Evolutionary conservation across 768 basidiomycete species (phyloP).

Genomic region (Psilocybe tampanensis): DNA sequence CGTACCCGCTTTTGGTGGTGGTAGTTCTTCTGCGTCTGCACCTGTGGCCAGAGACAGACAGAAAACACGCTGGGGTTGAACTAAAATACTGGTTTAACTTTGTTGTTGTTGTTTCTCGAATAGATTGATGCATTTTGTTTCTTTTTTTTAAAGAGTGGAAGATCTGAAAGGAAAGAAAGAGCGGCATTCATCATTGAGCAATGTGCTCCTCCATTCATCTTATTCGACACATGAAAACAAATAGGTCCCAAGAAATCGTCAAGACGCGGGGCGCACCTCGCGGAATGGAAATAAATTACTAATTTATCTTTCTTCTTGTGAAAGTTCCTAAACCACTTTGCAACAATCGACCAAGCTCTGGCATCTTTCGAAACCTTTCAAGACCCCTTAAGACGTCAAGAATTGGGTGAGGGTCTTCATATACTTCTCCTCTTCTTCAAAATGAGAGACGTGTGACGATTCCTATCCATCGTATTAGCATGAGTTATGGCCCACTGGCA

Average conservation of each 20-base stretch:
- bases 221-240: too few relatives aligned
- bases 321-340: too few relatives aligned
- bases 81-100: not conserved
- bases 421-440: conserved; percentile 41
- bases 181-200: not conserved
- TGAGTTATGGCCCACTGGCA: too few relatives aligned
- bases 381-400: not conserved
- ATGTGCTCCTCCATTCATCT: not conserved
- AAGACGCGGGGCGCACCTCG: too few relatives aligned
- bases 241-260: too few relatives aligned
- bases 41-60: conserved; percentile 11
- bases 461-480: conserved; percentile 13
- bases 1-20: not conserved
- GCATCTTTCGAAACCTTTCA: not conserved
- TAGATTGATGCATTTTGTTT: not conserved
- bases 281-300: not conserved
- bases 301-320: too few relatives aligned
- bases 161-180: not conserved
- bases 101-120: not conserved
- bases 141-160: too few relatives aligned
- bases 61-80: conserved; percentile 24
- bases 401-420: conserved; percentile 1
- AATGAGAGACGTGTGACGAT: conserved; percentile 44
- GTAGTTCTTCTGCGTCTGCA: conserved; percentile 1
- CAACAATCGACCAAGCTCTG: not conserved